Conservation (phyloP, 1,139 yeast genomes). For the Meyerozyma smithsonii region DNA sequence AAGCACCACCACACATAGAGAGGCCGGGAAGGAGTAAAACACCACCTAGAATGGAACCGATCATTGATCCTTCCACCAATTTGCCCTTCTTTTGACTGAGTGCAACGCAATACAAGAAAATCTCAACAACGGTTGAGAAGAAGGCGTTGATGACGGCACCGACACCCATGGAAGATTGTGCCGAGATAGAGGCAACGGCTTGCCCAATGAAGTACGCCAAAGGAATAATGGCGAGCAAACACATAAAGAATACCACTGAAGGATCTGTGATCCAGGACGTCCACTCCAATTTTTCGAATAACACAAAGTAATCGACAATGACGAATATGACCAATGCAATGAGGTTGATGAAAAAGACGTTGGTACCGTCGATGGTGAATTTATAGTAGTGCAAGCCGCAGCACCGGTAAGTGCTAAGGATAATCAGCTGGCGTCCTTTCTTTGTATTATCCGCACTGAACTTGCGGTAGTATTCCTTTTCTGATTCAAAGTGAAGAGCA, state of each 20-base stretch:
- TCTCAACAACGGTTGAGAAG: constrained; percentile 93
- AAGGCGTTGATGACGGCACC: constrained; percentile 98
- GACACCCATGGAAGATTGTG: constrained; percentile 98
- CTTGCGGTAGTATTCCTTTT: constrained; percentile 43
- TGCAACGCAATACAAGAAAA: constrained; percentile 89
- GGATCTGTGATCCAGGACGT: constrained; percentile 54
- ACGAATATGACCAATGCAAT: constrained; percentile 77
- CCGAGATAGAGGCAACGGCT: constrained; percentile 97
- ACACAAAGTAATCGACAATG: constrained; percentile 67
- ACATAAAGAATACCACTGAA: constrained; percentile 61
- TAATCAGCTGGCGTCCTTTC: constrained; percentile 35
- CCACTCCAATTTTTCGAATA: constrained; percentile 49
- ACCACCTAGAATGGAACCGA: constrained; percentile 92
- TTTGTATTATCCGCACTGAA: constrained; percentile 20
- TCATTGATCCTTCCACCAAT: constrained; percentile 94
- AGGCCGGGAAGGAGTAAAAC: constrained; percentile 87
- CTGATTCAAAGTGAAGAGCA: constrained; percentile 68
- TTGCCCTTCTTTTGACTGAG: constrained; percentile 79
- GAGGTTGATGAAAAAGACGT: constrained; percentile 84
- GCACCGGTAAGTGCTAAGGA: constrained; percentile 85
- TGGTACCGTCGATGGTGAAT: constrained; percentile 94
- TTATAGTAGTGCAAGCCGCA: constrained; percentile 91
- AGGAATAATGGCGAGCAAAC: constrained; percentile 84
- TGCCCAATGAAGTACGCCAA: constrained; percentile 96
- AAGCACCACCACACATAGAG: constrained; percentile 96